Conservation (phyloP, 2,329 filamentous ascomycete species). For the Claviceps capensis region DNA sequence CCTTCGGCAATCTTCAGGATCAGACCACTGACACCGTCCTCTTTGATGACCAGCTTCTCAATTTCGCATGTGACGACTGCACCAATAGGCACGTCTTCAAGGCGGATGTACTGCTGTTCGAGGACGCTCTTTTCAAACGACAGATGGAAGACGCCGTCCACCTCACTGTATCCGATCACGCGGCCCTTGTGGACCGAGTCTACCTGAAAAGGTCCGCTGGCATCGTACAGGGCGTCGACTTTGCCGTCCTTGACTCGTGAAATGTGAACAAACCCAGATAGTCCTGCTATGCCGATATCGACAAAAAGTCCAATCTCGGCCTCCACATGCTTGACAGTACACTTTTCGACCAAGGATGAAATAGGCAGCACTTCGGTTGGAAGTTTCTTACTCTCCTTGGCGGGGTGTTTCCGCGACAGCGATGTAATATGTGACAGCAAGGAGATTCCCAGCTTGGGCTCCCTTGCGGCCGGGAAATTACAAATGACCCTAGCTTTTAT, state of each 20-base stretch:
- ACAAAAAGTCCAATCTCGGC: constrained; percentile 70
- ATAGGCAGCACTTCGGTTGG: constrained; percentile 51
- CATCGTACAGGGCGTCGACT: constrained; percentile 66
- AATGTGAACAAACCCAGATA: constrained; percentile 87
- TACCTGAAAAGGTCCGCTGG: constrained; percentile 63
- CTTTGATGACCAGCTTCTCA: constrained; percentile 69
- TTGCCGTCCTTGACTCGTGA: constrained; percentile 84
- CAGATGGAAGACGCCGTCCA: constrained; percentile 76
- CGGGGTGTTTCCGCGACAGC: constrained; percentile 34
- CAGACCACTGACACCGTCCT: constrained; percentile 65
- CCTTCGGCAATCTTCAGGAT: constrained; percentile 76
- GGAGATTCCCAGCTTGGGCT: constrained; percentile 77
- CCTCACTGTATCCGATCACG: constrained; percentile 70
- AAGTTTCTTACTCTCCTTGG: constrained; percentile 24
- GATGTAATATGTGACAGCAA: constrained; percentile 71
- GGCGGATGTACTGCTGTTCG: constrained; percentile 77
- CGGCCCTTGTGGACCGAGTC: constrained; percentile 70
- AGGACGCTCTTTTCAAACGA: constrained; percentile 74
- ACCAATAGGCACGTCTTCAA: constrained; percentile 79
- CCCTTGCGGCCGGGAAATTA: constrained; percentile 66
- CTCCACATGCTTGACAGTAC: constrained; percentile 69
- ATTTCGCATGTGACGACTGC: constrained; percentile 69
- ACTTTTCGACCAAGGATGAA: constrained; percentile 64
- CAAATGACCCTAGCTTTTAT: constrained; percentile 78
- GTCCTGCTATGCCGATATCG: constrained; percentile 46